Evolutionary conservation across 305 asterid species (phyloP).

Genomic region (Fraxinus sp.): DNA sequence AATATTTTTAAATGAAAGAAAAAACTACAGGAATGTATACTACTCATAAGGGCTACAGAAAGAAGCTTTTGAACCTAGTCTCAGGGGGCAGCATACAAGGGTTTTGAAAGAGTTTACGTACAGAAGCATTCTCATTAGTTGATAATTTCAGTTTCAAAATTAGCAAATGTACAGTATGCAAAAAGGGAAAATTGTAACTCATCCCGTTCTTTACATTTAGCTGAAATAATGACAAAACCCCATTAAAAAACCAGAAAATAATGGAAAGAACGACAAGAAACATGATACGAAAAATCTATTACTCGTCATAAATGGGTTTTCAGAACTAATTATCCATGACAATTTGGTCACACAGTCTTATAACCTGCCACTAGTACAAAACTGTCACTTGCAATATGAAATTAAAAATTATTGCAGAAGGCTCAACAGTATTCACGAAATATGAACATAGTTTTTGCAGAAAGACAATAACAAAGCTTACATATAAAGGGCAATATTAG

Average conservation of each 20-base stretch:
- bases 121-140: neutral
- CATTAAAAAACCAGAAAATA: neutral
- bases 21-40: neutral
- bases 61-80: neutral
- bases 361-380: constrained; percentile 13
- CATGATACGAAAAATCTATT: constrained; percentile 40
- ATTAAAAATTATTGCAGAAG: neutral
- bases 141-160: neutral
- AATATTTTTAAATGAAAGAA: neutral
- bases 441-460: neutral
- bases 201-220: neutral
- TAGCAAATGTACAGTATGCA: constrained; percentile 2
- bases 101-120: neutral
- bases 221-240: constrained; percentile 17
- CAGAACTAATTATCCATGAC: constrained; percentile 19
- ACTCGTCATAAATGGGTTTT: constrained; percentile 35
- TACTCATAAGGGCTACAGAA: neutral
- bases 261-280: constrained; percentile 28
- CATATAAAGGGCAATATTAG: constrained; percentile 17
- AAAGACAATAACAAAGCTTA: constrained; percentile 6
- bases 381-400: constrained; percentile 9
- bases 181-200: constrained; percentile 14
- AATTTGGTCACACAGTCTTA: constrained; percentile 15
- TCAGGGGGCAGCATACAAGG: neutral
- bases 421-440: constrained; percentile 3